Evolutionary conservation across 768 basidiomycete species (phyloP), one percentile per base, ranked within the genome.

Genomic region (Lactifluus subvellereus): DNA sequence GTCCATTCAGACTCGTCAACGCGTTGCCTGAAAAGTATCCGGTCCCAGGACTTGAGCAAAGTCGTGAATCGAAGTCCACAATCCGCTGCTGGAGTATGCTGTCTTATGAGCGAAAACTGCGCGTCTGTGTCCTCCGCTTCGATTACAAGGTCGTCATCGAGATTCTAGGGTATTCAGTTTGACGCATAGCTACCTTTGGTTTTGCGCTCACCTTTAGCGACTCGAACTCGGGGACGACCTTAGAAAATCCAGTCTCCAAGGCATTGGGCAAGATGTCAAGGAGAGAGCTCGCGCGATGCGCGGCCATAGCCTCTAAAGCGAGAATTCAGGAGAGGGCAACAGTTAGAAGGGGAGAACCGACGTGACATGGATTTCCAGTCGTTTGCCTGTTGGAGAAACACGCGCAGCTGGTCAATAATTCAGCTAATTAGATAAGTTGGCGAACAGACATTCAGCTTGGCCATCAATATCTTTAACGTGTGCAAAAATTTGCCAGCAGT

Each of bases 401-500:
- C 3, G 42, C 18, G 27, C n/a, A 22, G 18, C 13, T 14, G 4
- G 18, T 43, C 14, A 52, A 60, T 16, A 27, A 32, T 37, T 37
- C 7, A 37, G 10, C 42, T n/a, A 27, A 18, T 3, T 30, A 8
- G 18, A 4, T 27, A 18, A 50, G 27, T 8, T 1, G 18, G 6
- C 16, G 33, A 22, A 43, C 59, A n/a, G 40, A 82, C 85, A 86
- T 27, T 27, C 27, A 27, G 27, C 27, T 27, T 27, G 27, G 27
- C 27, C 27, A 27, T 27, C 27, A 27, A 66, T 0, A 82, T 83
- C 71, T 86, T 86, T 70, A 86, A 71, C 3, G 78, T 75, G 33
- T 81, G 79, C 9, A 85, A 69, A 66, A 86, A 86, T 57, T 82
- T 77, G 14, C 80, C 81, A 0, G 82, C 85, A 0, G 77, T 74